Conservation (phyloP, 805 yeast species). For the Grigorovia jiainica region DNA sequence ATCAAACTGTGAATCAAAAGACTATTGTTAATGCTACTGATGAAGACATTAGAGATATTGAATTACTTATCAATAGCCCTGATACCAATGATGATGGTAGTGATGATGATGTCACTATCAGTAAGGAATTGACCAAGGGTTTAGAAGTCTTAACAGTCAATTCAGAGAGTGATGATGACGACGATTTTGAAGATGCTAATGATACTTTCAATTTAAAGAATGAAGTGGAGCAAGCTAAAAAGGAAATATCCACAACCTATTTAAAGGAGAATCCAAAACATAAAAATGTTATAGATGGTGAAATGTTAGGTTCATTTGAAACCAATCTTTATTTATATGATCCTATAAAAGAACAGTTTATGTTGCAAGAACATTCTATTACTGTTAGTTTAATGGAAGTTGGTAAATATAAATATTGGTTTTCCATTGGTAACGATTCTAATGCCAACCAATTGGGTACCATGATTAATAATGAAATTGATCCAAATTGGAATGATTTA, state of each 20-base stretch:
- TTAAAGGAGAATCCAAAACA: conserved; percentile 9
- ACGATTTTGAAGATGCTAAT: conserved; percentile 16
- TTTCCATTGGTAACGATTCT: conserved; percentile 33
- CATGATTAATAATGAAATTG: conserved; percentile 40
- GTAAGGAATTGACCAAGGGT: background rate
- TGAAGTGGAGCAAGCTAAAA: background rate
- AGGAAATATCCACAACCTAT: conserved; percentile 7
- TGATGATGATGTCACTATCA: conserved; percentile 3
- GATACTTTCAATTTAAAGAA: conserved; percentile 1
- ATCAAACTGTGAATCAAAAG: conserved; percentile 60
- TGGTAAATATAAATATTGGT: conserved; percentile 43
- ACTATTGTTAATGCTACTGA: conserved; percentile 38
- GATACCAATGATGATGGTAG: conserved; percentile 14
- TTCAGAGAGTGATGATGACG: conserved; percentile 5
- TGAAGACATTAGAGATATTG: conserved; percentile 50
- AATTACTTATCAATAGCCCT: conserved; percentile 12
- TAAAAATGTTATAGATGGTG: conserved; percentile 15
- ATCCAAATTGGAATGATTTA: conserved; percentile 56
- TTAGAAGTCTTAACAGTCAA: conserved; percentile 1
- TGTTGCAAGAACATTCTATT: conserved; percentile 31
- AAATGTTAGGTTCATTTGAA: background rate
- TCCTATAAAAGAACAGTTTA: conserved; percentile 39
- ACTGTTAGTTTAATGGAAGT: conserved; percentile 35
- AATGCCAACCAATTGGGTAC: conserved; percentile 29
- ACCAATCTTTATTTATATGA: conserved; percentile 49